These are phyloP conservation scores for Nemania diffusa DNA, from an alignment of 2,329 filamentous ascomycete species.

Conservation along the genomic window DNA sequence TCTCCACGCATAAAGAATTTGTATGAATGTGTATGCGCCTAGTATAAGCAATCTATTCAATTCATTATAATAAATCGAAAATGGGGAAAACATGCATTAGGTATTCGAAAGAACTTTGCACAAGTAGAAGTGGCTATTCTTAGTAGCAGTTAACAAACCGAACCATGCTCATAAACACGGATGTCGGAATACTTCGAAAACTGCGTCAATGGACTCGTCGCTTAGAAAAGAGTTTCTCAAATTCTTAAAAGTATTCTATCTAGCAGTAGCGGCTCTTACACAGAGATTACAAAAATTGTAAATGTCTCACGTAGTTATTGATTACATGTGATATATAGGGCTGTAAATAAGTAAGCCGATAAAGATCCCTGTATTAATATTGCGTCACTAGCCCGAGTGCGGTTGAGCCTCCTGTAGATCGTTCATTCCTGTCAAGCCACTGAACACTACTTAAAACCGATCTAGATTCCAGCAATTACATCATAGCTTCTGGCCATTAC, in stretches of 20 bases:
- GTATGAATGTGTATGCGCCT: not conserved
- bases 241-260: too few relatives aligned
- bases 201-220: too few relatives aligned
- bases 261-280: too few relatives aligned
- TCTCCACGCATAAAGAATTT: not conserved
- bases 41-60: not conserved
- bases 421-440: not conserved
- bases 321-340: not conserved
- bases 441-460: not conserved
- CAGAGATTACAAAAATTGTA: too few relatives aligned
- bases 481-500: conserved; percentile 31
- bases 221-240: too few relatives aligned
- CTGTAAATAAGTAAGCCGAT: not conserved
- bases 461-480: conserved; percentile 25
- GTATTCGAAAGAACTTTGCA: too few relatives aligned
- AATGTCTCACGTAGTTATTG: not conserved
- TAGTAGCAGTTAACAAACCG: not conserved
- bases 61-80: not conserved
- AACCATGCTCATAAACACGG: not conserved
- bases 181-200: not conserved
- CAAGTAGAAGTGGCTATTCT: not conserved
- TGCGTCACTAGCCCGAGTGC: conserved; percentile 26
- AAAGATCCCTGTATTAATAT: conserved; percentile 10
- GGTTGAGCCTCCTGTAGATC: conserved; percentile 29
- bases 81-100: too few relatives aligned